phyloP scores from a whole-genome alignment of 345 rosid species.

The Dipteronia sinensis region DNA sequence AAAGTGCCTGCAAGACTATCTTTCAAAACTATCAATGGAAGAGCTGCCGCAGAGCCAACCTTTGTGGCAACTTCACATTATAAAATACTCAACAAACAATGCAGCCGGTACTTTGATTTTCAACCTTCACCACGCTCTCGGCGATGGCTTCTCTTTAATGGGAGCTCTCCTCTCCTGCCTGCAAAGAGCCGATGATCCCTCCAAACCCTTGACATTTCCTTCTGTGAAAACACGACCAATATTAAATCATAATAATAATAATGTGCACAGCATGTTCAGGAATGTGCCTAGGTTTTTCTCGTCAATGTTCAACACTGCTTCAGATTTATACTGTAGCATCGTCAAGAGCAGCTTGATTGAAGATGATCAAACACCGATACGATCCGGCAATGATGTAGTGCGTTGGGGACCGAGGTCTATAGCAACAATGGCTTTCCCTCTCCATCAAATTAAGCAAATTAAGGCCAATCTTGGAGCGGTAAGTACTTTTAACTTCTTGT shows the following conservation, averaged over 20 bases:
- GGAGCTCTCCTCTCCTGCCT: slow-evolving; percentile 44
- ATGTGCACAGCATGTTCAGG: too few relatives aligned
- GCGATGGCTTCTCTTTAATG: slow-evolving; percentile 47
- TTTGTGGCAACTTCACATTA: slow-evolving; percentile 40
- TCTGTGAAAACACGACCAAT: neutral
- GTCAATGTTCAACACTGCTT: slow-evolving; percentile 2
- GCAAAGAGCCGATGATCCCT: slow-evolving; percentile 38
- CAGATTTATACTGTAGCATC: slow-evolving; percentile 29
- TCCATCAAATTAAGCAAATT: slow-evolving; percentile 32
- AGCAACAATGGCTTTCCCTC: slow-evolving; percentile 33
- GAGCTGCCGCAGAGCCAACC: slow-evolving; percentile 26
- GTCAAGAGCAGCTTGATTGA: slow-evolving; percentile 27
- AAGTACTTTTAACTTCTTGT: neutral
- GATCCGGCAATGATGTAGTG: slow-evolving; percentile 11
- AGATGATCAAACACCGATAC: slow-evolving; percentile 32
- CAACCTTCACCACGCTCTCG: slow-evolving; percentile 44
- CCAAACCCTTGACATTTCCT: slow-evolving; percentile 39
- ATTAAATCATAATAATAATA: too few relatives aligned
- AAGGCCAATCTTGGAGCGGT: slow-evolving; percentile 29
- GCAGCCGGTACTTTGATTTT: slow-evolving; percentile 29
- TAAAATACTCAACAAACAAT: slow-evolving; percentile 32
- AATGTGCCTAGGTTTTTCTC: neutral
- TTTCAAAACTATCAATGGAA: slow-evolving; percentile 19
- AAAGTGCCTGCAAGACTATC: slow-evolving; percentile 21
- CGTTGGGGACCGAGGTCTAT: too few relatives aligned